Evolutionary conservation across 768 basidiomycete species (phyloP), one percentile per base, ranked within the genome.

Genomic region (Podaxis mareebaensis): DNA sequence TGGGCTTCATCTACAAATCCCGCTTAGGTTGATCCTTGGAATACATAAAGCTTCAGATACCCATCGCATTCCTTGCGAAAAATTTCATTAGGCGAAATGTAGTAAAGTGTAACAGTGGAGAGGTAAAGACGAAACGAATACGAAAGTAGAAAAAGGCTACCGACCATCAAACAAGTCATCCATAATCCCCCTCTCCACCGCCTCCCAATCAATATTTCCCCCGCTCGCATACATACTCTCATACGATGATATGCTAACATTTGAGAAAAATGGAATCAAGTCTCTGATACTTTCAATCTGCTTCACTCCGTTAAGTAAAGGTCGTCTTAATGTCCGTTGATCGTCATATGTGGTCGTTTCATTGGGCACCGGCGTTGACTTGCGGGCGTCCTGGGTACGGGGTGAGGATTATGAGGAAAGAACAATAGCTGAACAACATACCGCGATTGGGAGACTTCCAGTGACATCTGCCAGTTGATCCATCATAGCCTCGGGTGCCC

Each of bases 111-210:
- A 11, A 33, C 33, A 33, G n/a, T 22, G 13, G 33, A 38, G 20
- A 20, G 38, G 17, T 17, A 6, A 39, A 28, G 38, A 38, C 3
- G 36, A 28, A 40, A 44, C n/a, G 49, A 17, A 7, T 54, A 13
- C 26, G 13, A 44, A 53, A 28, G 60, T 12, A 61, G 10, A 33
- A 13, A 51, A 30, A 51, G 17, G 52, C 51, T 74, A 90, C 71
- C 87, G 83, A 61, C 87, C 86, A 65, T 98, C 95, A 71, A 99
- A 99, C 81, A 99, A 89, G 73, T 99, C 96, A 53, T 86, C 83
- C 75, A 91, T 77, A 52, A 99, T 74, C 4, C 89, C 86, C 52
- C 79, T 81, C 75, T 99, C 96, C 22, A 99, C 89, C 2, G 87
- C 88, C 36, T 87, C 89, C 95, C 93, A 96, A 71, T 99, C 96